Base-by-base conservation (phyloP, 495 filamentous ascomycete genomes). In the Aspergillus asperescens region DNA sequence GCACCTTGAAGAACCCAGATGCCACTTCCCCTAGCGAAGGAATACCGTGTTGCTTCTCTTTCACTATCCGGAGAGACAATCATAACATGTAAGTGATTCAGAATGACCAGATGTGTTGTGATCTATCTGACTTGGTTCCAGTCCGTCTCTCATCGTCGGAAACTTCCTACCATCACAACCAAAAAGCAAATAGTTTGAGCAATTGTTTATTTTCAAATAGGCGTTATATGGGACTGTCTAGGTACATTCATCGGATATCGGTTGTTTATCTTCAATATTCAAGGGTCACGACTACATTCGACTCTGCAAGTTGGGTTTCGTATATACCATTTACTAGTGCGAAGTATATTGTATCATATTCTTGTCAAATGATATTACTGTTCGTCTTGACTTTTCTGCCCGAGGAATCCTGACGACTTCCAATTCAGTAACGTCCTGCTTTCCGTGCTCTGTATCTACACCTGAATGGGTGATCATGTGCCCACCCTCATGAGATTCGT, bases 21-120 rank as follows among this genome's bases (percentile, higher is more conserved):
- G 79, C 85, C 24, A 82, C 79, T 54, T 82, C 82, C 13, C 78
- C 82, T 43, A 77, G 84, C 43, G 84, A 86, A 16, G 82, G 86
- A 19, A 87, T 96, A 39, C 85, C 84, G 56, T 99, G 93, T 68
- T 97, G 94, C 63, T 99, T 99, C 64, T 96, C 93, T 0, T 96
- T 99, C 61, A 92, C 91, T 35, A 95, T 99, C 50, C 80, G 88
- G 57, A 82, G 91, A 65, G 93, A 99, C 71, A 87, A 86, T 51
- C 87, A 97, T 67, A 92, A 96, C 65, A 94, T 99, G 93, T 96
- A 76, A 80, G 89, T 81, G 0, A 24, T 7, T 19, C 20, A n/a
- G 5, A 4, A 42, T 23, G 18, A 5, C 6, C 16, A 29, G 5
- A 29, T 16, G 8, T 7, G 12, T 5, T 50, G 13, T 25, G 9